These are phyloP conservation scores for Euphrasia arctica DNA, from an alignment of 305 asterid genomes.

Conservation along the genomic window DNA sequence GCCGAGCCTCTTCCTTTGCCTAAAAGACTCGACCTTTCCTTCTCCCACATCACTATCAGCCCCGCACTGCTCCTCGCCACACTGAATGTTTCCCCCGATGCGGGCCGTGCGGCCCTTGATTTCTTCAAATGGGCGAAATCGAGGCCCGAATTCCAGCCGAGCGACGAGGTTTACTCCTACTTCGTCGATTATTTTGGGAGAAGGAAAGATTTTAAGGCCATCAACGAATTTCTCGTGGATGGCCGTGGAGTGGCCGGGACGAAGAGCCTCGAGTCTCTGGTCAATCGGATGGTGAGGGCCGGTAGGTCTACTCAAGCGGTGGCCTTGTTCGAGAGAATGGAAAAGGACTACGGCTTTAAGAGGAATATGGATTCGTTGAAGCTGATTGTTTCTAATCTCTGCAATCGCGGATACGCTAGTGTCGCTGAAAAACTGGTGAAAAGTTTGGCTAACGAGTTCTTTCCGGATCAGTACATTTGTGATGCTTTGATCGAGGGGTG, in stretches of 20 bases:
- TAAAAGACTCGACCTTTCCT: slow-evolving; percentile 72
- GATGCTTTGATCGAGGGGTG: slow-evolving; percentile 69
- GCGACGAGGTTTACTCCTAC: slow-evolving; percentile 54
- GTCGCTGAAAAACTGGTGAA: slow-evolving; percentile 91
- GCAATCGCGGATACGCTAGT: slow-evolving; percentile 68
- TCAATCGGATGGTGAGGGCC: slow-evolving; percentile 78
- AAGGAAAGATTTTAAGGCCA: slow-evolving; percentile 87
- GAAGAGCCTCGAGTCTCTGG: slow-evolving; percentile 55
- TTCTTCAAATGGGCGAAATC: slow-evolving; percentile 71
- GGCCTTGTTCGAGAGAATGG: slow-evolving; percentile 70
- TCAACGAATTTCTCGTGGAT: slow-evolving; percentile 56
- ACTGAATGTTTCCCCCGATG: slow-evolving; percentile 64
- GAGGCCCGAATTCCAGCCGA: slow-evolving; percentile 45
- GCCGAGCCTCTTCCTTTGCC: slow-evolving; percentile 57
- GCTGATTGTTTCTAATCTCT: slow-evolving; percentile 53
- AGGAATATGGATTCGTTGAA: slow-evolving; percentile 58
- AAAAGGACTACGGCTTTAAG: slow-evolving; percentile 58
- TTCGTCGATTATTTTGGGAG: slow-evolving; percentile 81
- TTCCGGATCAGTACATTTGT: slow-evolving; percentile 74
- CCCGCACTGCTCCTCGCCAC: slow-evolving; percentile 44
- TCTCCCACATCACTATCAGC: slow-evolving; percentile 56
- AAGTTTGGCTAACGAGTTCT: slow-evolving; percentile 68
- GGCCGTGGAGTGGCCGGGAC: slow-evolving; percentile 55
- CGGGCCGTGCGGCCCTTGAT: slow-evolving; percentile 64
- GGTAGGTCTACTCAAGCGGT: slow-evolving; percentile 68